phyloP scores from a whole-genome alignment of 2,329 filamentous ascomycete species.

The Paracorniculantispora psalliotae region DNA sequence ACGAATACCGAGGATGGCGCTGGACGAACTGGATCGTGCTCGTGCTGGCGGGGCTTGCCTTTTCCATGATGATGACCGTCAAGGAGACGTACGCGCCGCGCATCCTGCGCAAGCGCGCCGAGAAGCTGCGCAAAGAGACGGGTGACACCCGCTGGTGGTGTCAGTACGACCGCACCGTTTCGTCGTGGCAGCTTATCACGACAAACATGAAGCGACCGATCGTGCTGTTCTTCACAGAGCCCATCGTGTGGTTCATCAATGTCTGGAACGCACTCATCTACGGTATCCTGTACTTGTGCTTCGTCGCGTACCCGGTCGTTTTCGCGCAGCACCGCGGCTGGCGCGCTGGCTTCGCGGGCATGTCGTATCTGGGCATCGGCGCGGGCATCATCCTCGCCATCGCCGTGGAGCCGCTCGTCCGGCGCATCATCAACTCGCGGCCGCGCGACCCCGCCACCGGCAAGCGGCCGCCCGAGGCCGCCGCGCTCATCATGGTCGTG shows the following conservation, averaged over 20 bases:
- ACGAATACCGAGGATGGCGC: conserved; percentile 73
- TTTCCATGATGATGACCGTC: conserved; percentile 53
- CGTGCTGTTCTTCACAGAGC: conserved; percentile 71
- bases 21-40: conserved; percentile 82
- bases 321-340: conserved; percentile 72
- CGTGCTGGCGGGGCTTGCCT: conserved; percentile 62
- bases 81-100: conserved; percentile 74
- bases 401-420: conserved; percentile 63
- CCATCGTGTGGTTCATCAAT: conserved; percentile 70
- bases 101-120: conserved; percentile 63
- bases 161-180: conserved; percentile 68
- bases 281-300: conserved; percentile 82
- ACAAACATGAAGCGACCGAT: conserved; percentile 75
- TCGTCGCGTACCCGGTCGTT: conserved; percentile 84
- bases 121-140: conserved; percentile 59
- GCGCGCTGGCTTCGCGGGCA: conserved; percentile 65
- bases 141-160: conserved; percentile 72
- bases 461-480: conserved; percentile 70
- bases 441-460: conserved; percentile 70
- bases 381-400: conserved; percentile 59
- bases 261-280: conserved; percentile 63
- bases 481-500: conserved; percentile 73
- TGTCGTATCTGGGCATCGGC: conserved; percentile 71
- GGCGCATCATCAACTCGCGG: conserved; percentile 72
- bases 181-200: conserved; percentile 63